These are phyloP conservation scores for Ceratonia siliqua DNA, from an alignment of 306 rosid genomes.

Conservation along the genomic window DNA sequence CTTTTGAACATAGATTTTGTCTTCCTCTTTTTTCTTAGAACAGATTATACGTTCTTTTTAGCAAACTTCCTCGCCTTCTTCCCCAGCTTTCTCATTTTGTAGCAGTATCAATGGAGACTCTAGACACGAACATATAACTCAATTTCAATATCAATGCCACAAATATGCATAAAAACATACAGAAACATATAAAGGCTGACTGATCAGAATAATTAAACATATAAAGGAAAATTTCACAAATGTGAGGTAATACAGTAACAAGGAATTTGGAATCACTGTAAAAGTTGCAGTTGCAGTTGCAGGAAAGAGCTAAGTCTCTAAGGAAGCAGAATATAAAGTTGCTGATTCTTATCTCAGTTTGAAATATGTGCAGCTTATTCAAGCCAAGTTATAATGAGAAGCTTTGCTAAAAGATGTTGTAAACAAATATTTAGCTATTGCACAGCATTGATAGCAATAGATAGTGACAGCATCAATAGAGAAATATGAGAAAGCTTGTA, in stretches of 20 bases:
- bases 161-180: not conserved
- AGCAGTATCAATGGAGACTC: conserved; percentile 7
- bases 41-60: conserved; percentile 85
- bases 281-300: not conserved
- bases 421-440: not conserved
- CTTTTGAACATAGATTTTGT: conserved; percentile 71
- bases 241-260: not conserved
- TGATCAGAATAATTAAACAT: not conserved
- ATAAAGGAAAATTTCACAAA: not conserved
- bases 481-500: not conserved
- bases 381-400: not conserved
- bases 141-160: not conserved
- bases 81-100: conserved; percentile 80
- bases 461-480: not conserved
- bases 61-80: conserved; percentile 95
- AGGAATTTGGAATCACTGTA: not conserved
- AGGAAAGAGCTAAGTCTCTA: not conserved
- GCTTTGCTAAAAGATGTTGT: not conserved
- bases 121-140: not conserved
- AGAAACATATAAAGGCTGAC: not conserved
- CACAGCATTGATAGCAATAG: not conserved
- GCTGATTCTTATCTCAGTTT: not conserved
- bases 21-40: conserved; percentile 69
- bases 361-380: not conserved
- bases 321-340: not conserved